Base-by-base conservation (phyloP, 129 eudicot genomes). In the Helichrysum umbraculigerum region DNA sequence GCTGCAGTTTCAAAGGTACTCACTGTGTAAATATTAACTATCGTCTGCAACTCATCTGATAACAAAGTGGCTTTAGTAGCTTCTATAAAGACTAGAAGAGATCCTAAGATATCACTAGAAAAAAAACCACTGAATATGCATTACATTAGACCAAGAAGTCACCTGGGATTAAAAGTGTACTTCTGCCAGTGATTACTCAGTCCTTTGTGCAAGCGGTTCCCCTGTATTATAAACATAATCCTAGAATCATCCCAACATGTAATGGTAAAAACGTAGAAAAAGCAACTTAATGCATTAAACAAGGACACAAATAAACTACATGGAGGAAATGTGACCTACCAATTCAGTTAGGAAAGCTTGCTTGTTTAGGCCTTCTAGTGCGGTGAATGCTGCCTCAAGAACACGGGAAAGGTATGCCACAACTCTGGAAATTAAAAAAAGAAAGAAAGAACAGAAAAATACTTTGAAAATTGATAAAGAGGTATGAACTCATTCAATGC, bases 351-450 rank as follows among this genome's bases (percentile, higher is more conserved):
- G 84, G 83, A 95, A 95, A 72, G 97, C 94, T 86, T 86, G 99
- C 65, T 89, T 95, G 88, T 91, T 91, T 44, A 81, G 97, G 86
- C 99, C 99, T 80, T 95, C 99, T 60, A 95, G 82, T 66, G 97
- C 97, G 57, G 99, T 91, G 84, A 91, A 95, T 51, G 99, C 96
- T 41, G 97, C 87, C 83, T 95, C 99, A 78, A 95, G 99, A 75
- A 95, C 94, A 70, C 99, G 97, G 65, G 99, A 95, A 59, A 95
- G 97, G 76, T 95, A 89, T 29, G 99, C 96, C 66, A 95, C 99
- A 76, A 91, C 97, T 72, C 97, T 91, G 90, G 50, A 68, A 44
- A 35, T 25, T 35, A 35, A 35, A 35, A 6, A 35, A 35, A 35
- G 41, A 6, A 35, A 35, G 41, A 6, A 35, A 35, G 9, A 66